These are phyloP conservation scores for Hypoxylon rickii DNA, from an alignment of 495 filamentous ascomycete species.

Conservation along the genomic window DNA sequence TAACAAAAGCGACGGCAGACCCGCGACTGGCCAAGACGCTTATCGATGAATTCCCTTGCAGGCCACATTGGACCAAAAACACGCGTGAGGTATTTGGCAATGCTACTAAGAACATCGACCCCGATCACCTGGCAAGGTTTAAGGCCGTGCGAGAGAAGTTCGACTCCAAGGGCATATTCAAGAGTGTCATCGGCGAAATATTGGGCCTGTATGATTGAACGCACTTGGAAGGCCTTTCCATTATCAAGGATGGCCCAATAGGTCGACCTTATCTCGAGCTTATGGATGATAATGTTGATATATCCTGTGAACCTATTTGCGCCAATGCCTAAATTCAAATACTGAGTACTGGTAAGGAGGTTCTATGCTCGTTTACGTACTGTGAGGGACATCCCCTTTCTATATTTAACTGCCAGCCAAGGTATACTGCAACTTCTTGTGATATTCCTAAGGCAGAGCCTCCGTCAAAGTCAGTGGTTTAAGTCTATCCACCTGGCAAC, in stretches of 20 bases:
- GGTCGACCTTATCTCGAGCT: background rate
- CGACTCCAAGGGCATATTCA: constrained; percentile 52
- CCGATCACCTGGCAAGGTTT: constrained; percentile 50
- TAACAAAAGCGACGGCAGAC: constrained; percentile 34
- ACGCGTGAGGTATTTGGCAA: constrained; percentile 50
- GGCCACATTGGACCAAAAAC: constrained; percentile 60
- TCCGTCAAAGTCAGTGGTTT: no score
- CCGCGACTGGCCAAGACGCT: constrained; percentile 50
- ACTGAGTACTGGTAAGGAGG: no score
- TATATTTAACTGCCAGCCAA: no score
- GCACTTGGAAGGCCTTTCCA: background rate
- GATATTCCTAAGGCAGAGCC: no score
- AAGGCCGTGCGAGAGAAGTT: constrained; percentile 50
- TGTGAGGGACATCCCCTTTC: no score
- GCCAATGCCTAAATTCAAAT: no score
- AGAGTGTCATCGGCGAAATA: constrained; percentile 53
- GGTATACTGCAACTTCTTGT: no score
- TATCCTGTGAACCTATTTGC: no score
- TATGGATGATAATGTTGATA: background rate
- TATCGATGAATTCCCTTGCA: constrained; percentile 52
- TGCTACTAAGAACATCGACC: constrained; percentile 52
- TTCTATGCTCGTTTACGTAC: no score
- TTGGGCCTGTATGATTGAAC: constrained; percentile 44
- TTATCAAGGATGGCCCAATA: background rate
- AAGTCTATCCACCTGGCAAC: no score